Percentiles rank a stretch among this genome's conserved stretches.
Conservation (phyloP, 352 stramenopile species). For the Blastocystis sp. region DNA sequence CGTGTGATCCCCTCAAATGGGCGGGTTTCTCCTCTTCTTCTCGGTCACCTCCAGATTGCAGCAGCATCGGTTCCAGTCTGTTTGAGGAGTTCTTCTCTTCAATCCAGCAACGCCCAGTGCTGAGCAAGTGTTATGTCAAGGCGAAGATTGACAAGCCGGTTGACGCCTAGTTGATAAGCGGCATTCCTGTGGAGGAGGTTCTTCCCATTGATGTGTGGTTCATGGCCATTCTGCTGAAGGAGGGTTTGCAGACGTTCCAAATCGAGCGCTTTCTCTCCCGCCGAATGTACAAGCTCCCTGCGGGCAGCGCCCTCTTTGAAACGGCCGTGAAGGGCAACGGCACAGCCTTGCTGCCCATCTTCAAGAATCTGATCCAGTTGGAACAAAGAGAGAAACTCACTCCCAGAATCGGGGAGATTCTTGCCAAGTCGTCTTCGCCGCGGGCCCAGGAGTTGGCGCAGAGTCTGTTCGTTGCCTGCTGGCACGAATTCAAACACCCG, state of each 20-base stretch:
- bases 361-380: background rate
- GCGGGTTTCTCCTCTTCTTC: background rate
- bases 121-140: constrained; percentile 11
- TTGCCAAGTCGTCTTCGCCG: background rate
- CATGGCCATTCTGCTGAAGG: background rate
- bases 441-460: background rate
- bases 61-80: background rate
- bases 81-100: constrained; percentile 47
- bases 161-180: background rate
- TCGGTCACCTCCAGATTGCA: background rate
- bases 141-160: background rate
- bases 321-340: constrained; percentile 7
- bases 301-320: background rate
- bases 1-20: constrained; percentile 42
- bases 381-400: background rate
- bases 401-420: constrained; percentile 36
- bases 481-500: constrained; percentile 11
- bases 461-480: background rate
- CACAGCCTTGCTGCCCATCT: constrained; percentile 8
- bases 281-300: background rate
- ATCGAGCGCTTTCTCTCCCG: constrained; percentile 32
- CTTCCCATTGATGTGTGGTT: constrained; percentile 52
- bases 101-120: constrained; percentile 29
- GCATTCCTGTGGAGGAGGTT: background rate
- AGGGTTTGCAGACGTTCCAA: constrained; percentile 10